Conservation (phyloP, 495 filamentous ascomycete genomes). For the Trichoderma parareesei region DNA sequence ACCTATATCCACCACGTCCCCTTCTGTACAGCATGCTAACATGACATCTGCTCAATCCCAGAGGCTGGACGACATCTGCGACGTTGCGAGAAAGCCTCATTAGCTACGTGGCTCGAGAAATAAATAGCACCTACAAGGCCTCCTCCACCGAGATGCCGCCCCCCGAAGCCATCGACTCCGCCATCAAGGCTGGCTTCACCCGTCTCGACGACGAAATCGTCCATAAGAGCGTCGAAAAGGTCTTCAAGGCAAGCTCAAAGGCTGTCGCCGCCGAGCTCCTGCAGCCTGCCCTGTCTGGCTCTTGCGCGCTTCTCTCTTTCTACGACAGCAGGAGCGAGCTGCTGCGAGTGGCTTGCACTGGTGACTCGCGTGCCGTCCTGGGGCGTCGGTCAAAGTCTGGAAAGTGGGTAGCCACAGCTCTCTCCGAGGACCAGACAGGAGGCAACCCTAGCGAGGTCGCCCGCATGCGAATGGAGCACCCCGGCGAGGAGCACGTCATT, state of each 20-base stretch:
- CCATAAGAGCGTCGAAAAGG: slow-evolving; percentile 78
- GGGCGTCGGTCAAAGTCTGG: slow-evolving; percentile 69
- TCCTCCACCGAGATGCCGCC: slow-evolving; percentile 52
- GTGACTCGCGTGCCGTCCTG: slow-evolving; percentile 88
- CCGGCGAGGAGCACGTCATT: slow-evolving; percentile 76
- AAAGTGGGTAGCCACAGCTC: slow-evolving; percentile 85
- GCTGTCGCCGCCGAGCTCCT: slow-evolving; percentile 79
- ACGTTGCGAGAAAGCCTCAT: slow-evolving; percentile 90
- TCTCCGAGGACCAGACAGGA: slow-evolving; percentile 91
- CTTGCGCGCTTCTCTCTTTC: slow-evolving; percentile 92
- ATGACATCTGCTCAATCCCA: slow-evolving; percentile 22
- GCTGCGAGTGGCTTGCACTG: slow-evolving; percentile 85
- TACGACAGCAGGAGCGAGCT: slow-evolving; percentile 81
- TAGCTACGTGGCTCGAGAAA: slow-evolving; percentile 82
- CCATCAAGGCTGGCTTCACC: slow-evolving; percentile 88
- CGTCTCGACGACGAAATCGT: slow-evolving; percentile 89
- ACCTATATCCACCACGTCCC: no score
- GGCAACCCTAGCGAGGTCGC: slow-evolving; percentile 73
- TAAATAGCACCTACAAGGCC: slow-evolving; percentile 89
- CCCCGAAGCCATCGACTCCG: slow-evolving; percentile 71
- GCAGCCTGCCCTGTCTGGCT: slow-evolving; percentile 87
- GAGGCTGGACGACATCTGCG: slow-evolving; percentile 96
- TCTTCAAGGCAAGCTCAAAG: slow-evolving; percentile 80
- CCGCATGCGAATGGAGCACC: slow-evolving; percentile 75
- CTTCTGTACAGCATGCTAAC: slow-evolving; percentile 18